Evolutionary conservation across 352 stramenopile genomes (phyloP).

Genomic region (Globisporangium canariense): DNA sequence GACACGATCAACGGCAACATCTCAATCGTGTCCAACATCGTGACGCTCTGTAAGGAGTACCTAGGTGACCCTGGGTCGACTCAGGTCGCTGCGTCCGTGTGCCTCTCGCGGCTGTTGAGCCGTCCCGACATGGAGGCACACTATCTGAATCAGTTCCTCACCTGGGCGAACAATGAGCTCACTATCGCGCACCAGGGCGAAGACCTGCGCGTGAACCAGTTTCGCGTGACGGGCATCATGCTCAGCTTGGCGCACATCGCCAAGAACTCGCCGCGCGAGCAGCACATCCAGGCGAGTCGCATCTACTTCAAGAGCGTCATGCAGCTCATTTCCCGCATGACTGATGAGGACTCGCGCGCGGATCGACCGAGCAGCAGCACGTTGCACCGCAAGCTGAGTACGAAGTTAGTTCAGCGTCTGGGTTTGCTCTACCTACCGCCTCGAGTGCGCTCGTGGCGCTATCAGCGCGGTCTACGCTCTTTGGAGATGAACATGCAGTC

Average conservation of each 20-base stretch:
- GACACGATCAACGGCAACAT: constrained; percentile 25
- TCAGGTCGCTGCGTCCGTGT: constrained; percentile 93
- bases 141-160: constrained; percentile 89
- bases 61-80: constrained; percentile 79
- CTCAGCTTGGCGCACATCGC: constrained; percentile 72
- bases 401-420: constrained; percentile 96
- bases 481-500: constrained; percentile 91
- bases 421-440: constrained; percentile 94
- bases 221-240: constrained; percentile 84
- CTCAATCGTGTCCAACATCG: constrained; percentile 76
- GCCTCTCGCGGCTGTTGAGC: constrained; percentile 92
- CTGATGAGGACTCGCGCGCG: constrained; percentile 41
- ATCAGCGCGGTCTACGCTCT: constrained; percentile 91
- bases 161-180: constrained; percentile 82
- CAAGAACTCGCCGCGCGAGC: constrained; percentile 70
- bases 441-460: constrained; percentile 94
- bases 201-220: constrained; percentile 50
- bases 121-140: constrained; percentile 94
- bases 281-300: constrained; percentile 62
- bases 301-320: constrained; percentile 79
- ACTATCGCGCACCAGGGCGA: constrained; percentile 25
- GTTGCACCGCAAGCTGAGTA: constrained; percentile 91
- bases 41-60: constrained; percentile 86
- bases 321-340: constrained; percentile 57
- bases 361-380: constrained; percentile 61